Evolutionary conservation across 352 stramenopile species (phyloP).

Genomic region (Albugo laibachii): DNA sequence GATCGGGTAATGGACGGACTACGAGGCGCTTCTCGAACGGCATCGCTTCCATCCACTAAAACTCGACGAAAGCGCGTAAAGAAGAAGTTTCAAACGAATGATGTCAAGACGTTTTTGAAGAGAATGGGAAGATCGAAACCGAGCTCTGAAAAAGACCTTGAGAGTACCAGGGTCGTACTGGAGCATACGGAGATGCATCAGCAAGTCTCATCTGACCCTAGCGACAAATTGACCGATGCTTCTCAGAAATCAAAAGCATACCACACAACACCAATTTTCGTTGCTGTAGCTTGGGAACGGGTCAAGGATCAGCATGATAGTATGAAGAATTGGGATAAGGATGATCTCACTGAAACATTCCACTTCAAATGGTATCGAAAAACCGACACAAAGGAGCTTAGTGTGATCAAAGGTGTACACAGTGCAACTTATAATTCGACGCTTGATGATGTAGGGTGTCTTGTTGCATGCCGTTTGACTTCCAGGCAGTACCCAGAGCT

Average conservation of each 20-base stretch:
- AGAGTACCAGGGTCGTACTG: neutral
- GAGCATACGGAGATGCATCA: neutral
- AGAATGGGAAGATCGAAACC: too few species aligned
- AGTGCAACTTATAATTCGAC: slow-evolving; percentile 41
- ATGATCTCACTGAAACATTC: slow-evolving; percentile 18
- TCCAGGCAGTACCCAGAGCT: slow-evolving; percentile 46
- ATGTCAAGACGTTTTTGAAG: too few species aligned
- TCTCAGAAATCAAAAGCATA: neutral
- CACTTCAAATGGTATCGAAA: slow-evolving; percentile 48
- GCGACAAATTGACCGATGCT: neutral
- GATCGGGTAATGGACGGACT: neutral
- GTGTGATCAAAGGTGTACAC: slow-evolving; percentile 36
- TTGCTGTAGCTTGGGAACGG: neutral
- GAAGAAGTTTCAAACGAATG: too few species aligned
- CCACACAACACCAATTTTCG: neutral
- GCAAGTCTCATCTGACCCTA: neutral
- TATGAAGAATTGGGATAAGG: neutral
- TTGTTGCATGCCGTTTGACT: slow-evolving; percentile 32
- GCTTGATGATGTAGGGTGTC: slow-evolving; percentile 39
- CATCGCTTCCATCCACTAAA: too few species aligned
- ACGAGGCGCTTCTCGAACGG: too few species aligned
- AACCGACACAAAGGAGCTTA: slow-evolving; percentile 25
- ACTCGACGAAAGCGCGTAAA: too few species aligned
- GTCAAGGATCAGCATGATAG: neutral
- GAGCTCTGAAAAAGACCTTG: too few species aligned